Conservation (phyloP, 495 filamentous ascomycete species). For the Rhizodiscina lignyota region DNA sequence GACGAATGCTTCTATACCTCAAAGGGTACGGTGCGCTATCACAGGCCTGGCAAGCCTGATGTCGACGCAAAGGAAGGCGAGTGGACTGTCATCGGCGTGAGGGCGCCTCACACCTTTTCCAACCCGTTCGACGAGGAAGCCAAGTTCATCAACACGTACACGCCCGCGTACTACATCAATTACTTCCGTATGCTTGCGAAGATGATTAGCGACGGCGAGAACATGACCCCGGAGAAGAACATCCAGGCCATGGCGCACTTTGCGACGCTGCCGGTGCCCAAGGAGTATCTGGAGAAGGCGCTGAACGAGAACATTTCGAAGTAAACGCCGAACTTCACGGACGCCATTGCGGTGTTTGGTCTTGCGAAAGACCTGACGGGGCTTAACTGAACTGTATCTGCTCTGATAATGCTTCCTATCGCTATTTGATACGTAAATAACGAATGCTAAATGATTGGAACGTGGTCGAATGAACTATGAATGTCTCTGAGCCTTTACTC, state of each 20-base stretch:
- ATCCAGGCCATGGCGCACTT: conserved; percentile 25
- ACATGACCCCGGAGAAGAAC: conserved; percentile 22
- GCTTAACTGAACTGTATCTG: no score
- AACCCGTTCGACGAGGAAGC: conserved; percentile 36
- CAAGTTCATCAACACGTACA: conserved; percentile 38
- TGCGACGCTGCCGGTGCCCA: conserved; percentile 24
- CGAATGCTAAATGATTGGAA: no score
- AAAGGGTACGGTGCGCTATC: conserved; percentile 27
- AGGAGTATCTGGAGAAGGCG: conserved; percentile 7
- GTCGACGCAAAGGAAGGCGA: conserved; percentile 31
- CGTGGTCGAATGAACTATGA: no score
- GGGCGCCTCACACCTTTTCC: conserved; percentile 35
- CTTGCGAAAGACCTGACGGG: no score
- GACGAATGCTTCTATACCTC: conserved; percentile 38
- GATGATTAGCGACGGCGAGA: conserved; percentile 17
- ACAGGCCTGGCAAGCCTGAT: conserved; percentile 25
- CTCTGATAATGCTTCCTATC: no score
- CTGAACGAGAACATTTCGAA: no score
- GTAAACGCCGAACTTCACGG: no score
- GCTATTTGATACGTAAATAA: no score
- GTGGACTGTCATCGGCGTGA: conserved; percentile 32
- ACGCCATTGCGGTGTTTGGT: no score
- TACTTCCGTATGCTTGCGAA: conserved; percentile 29
- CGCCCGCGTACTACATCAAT: conserved; percentile 33
- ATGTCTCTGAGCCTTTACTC: no score